Percentiles rank a stretch among this genome's conserved stretches.
phyloP scores from a whole-genome alignment of 2,329 filamentous ascomycete species.

The Neopestalotiopsis sp. region DNA sequence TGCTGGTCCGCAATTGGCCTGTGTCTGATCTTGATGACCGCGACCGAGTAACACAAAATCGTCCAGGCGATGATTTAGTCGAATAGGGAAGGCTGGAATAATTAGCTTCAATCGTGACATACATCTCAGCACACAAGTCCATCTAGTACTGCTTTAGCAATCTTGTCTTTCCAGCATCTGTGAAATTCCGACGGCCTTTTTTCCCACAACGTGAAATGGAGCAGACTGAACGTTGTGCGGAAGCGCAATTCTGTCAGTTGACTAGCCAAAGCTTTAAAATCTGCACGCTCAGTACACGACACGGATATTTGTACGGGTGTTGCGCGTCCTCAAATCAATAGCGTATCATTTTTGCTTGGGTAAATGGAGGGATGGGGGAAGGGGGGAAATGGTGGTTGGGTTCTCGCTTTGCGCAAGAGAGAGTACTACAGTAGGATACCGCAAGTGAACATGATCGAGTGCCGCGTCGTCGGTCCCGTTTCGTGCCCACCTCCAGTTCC shows the following conservation, averaged over 20 bases:
- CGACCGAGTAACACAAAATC: too few relatives aligned
- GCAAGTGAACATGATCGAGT: background rate
- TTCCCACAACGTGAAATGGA: too few relatives aligned
- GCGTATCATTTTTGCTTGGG: background rate
- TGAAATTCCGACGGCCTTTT: too few relatives aligned
- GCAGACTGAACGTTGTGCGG: too few relatives aligned
- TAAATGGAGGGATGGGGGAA: background rate
- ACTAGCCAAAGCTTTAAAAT: too few relatives aligned
- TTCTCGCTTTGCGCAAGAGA: background rate
- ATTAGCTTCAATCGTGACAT: background rate
- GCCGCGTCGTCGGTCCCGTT: background rate
- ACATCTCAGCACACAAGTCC: background rate
- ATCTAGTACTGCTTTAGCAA: background rate
- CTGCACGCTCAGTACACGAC: background rate
- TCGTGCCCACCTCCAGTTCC: background rate
- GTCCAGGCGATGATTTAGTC: background rate
- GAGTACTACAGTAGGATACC: too few relatives aligned
- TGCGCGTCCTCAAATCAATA: constrained; percentile 11
- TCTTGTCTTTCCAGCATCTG: too few relatives aligned
- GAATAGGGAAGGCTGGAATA: constrained; percentile 10
- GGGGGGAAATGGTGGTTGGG: background rate
- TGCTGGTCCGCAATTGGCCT: too few relatives aligned
- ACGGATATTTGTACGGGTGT: background rate
- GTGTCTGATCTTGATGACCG: too few relatives aligned
- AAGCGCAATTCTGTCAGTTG: background rate